phyloP scores from a whole-genome alignment of 208 protist genomes.

The Leishmania tropica region DNA sequence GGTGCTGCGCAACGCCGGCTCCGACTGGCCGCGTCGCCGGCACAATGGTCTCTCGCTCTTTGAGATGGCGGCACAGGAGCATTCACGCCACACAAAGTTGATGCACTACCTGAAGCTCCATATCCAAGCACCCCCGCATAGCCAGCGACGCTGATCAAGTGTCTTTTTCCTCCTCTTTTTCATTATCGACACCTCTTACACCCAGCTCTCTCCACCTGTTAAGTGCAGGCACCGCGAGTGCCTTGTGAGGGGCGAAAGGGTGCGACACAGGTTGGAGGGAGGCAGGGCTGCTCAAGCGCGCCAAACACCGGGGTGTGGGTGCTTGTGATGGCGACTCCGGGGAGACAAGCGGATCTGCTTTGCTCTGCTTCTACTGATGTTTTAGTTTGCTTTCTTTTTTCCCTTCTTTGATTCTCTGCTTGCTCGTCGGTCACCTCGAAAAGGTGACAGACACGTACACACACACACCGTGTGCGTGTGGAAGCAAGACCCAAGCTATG shows the following conservation, averaged over 20 bases:
- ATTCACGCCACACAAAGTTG: conserved; percentile 36
- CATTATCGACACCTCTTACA: background rate
- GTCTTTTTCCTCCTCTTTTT: background rate
- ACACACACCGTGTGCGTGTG: background rate
- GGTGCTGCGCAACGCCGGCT: conserved; percentile 42
- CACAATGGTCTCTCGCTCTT: conserved; percentile 35
- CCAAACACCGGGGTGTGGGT: background rate
- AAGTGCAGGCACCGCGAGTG: background rate
- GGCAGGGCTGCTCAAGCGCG: background rate
- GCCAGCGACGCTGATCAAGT: background rate
- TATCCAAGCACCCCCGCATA: background rate
- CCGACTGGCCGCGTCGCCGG: conserved; percentile 34
- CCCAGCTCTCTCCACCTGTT: background rate
- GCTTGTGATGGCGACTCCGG: background rate
- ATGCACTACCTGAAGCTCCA: conserved; percentile 20
- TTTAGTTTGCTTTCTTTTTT: background rate
- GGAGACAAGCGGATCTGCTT: background rate
- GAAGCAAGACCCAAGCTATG: background rate
- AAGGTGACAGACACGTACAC: background rate
- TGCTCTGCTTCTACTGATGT: background rate
- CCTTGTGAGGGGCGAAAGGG: background rate
- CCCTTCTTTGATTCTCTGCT: background rate
- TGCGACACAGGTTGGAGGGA: background rate
- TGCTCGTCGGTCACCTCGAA: background rate
- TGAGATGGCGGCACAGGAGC: conserved; percentile 16